Evolutionary conservation across 176 grass and related monocot species (phyloP).

Genomic region (Cymbopogon citratus): DNA sequence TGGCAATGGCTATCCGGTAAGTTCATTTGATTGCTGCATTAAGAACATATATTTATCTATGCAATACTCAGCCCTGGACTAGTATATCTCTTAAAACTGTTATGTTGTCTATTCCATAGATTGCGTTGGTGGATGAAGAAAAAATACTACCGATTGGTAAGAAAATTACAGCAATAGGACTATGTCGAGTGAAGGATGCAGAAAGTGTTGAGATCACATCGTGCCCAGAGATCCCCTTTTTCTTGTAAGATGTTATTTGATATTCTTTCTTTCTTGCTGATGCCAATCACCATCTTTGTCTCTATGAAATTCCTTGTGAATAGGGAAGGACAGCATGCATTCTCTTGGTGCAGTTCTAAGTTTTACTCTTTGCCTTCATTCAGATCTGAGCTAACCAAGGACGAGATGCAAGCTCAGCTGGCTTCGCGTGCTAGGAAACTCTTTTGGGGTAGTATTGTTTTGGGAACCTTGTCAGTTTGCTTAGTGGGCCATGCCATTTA

Average conservation of each 20-base stretch:
- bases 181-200: conserved; percentile 42
- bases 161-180: conserved; percentile 83
- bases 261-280: conserved; percentile 1
- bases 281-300: background rate
- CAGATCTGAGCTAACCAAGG: conserved; percentile 87
- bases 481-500: conserved; percentile 66
- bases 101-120: conserved; percentile 36
- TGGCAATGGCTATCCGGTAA: conserved; percentile 85
- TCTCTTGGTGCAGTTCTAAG: background rate
- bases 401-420: conserved; percentile 72
- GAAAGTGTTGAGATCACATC: conserved; percentile 60
- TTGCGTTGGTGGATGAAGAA: conserved; percentile 92
- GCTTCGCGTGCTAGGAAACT: conserved; percentile 35
- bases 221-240: conserved; percentile 72
- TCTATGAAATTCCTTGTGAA: background rate
- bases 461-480: conserved; percentile 73
- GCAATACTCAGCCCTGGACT: background rate
- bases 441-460: conserved; percentile 70
- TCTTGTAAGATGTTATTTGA: conserved; percentile 69
- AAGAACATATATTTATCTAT: background rate
- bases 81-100: conserved; percentile 9
- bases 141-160: conserved; percentile 95
- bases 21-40: conserved; percentile 26
- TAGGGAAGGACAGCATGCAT: background rate
- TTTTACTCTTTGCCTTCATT: conserved; percentile 26